Conservation (phyloP, 2,329 filamentous ascomycete genomes). For the Fusarium staphyleae region DNA sequence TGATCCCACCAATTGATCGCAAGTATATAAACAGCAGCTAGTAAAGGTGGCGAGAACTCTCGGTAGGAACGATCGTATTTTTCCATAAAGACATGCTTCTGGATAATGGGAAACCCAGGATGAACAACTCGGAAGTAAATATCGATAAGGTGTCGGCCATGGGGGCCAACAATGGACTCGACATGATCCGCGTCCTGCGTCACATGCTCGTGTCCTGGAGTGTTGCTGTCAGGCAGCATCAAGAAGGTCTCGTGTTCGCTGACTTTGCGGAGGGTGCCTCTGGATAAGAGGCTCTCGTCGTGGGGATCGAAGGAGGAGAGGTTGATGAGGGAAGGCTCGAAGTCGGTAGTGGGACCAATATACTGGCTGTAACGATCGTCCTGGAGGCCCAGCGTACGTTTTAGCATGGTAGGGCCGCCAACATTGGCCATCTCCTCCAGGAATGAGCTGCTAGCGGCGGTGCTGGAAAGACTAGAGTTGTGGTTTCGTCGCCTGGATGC, state of each 20-base stretch:
- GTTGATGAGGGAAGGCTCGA: slow-evolving; percentile 83
- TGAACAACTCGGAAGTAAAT: slow-evolving; percentile 84
- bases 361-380: slow-evolving; percentile 82
- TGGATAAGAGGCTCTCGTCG: slow-evolving; percentile 77
- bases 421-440: slow-evolving; percentile 76
- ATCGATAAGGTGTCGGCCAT: slow-evolving; percentile 79
- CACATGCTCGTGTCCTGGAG: slow-evolving; percentile 75
- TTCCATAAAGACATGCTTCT: slow-evolving; percentile 81
- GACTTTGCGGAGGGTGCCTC: slow-evolving; percentile 75
- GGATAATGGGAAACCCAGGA: slow-evolving; percentile 81
- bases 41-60: slow-evolving; percentile 76
- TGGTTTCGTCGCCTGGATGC: slow-evolving; percentile 59
- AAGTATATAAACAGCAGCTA: slow-evolving; percentile 83
- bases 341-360: slow-evolving; percentile 82
- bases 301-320: slow-evolving; percentile 81
- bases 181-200: slow-evolving; percentile 73
- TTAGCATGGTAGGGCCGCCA: slow-evolving; percentile 69
- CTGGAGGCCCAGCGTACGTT: slow-evolving; percentile 77
- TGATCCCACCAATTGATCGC: slow-evolving; percentile 90
- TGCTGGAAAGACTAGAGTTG: slow-evolving; percentile 67
- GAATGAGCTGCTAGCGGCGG: slow-evolving; percentile 66
- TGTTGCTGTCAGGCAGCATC: slow-evolving; percentile 77
- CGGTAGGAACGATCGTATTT: slow-evolving; percentile 76
- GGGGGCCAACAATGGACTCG: slow-evolving; percentile 76
- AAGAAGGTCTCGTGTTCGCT: slow-evolving; percentile 81